Base-by-base conservation (phyloP, 2,329 filamentous ascomycete species). In the Alternaria gaisen region DNA sequence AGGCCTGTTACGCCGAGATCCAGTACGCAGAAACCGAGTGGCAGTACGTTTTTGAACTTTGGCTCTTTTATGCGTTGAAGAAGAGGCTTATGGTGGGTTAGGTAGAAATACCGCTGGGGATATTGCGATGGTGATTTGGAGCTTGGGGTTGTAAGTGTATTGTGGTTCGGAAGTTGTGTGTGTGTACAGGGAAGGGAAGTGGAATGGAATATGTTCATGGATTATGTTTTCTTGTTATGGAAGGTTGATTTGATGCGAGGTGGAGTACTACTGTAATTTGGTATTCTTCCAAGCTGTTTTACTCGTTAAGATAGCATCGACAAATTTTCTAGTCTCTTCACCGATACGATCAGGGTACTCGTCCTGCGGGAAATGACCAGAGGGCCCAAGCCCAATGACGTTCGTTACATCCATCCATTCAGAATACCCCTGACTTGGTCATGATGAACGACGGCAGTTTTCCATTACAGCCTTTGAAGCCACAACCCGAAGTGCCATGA, bases 1-100 rank as follows among this genome's bases (percentile, higher is more conserved):
- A 5, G 58, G 4, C 60, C 56, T 2, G 32, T 12, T 3, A 54
- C 51, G 3, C 41, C 41, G 3, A 24, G 60, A 11, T 40, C 50
- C 3, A 52, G 56, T 6, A 62, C 60, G 3, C 56, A 54, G 10
- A 22, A 26, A 1, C 60, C 56, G 4, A 28, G 40, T 4, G 56
- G 56, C 0, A 34, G 44, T 4, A 62, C 60, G 4, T 62, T 62
- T 46, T 24, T 62, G 41, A 56, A 55, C 4, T 62, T 56, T 40
- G 52, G 56, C 4, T 38, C 56, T 14, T 62, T 56, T 52, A 60
- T 62, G 60, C 30, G 48, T 20, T 62, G 9, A 44, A 20, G 22
- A 0, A 16, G 30, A 36, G 28, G 30, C 38, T 40, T 18, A 20
- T 40, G 38, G n/a, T 20, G 9, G 3, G 38, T 20, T 40, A 38